Base-by-base conservation (phyloP, 352 stramenopile genomes). In the Phytophthora crassamura region DNA sequence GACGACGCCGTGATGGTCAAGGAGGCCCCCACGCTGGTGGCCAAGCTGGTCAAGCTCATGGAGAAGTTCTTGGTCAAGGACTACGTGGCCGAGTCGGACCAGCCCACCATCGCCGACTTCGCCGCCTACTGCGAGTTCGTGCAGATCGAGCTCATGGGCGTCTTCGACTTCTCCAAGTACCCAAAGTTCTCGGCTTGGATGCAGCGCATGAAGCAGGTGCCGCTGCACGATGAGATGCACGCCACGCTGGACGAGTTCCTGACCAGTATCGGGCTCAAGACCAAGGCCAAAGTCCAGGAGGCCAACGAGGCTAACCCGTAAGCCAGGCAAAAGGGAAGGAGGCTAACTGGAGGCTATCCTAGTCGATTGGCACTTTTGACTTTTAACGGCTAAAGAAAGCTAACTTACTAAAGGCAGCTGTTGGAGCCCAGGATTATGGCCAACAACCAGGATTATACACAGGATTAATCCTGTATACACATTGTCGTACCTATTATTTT, bases 221-320 rank as follows among this genome's bases (percentile, higher is more conserved):
- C 77, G 38, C 20, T 57, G 41, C 74, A 84, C 60, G 79, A 86
- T 47, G 72, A 86, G 41, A 59, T 88, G 1, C 74, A 78, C 38
- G 64, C 49, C 9, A 42, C 52, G 25, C 40, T 80, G 34, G 51
- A 68, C 20, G 48, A 71, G 28, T 72, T 80, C 40, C 15, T 77
- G 35, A 33, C 54, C 22, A 45, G 9, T 20, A 33, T 66, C 0
- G 47, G 40, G 15, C 46, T 76, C 1, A 71, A 72, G 43, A 69
- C 62, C 18, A 71, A 65, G 38, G 54, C 48, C 1, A 67, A 72
- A 28, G 39, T 49, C 16, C 16, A 65, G 41, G 50, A 15, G 15
- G 25, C 12, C 0, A 28, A 53, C 30, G 11, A 39, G 7, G 14
- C 34, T 1, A 52, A 39, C 8, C 7, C 6, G 30, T 52, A n/a